Evolutionary conservation across 1,284 basidiomycete genomes (phyloP).

Genomic region (Ceratobasidium sp.): DNA sequence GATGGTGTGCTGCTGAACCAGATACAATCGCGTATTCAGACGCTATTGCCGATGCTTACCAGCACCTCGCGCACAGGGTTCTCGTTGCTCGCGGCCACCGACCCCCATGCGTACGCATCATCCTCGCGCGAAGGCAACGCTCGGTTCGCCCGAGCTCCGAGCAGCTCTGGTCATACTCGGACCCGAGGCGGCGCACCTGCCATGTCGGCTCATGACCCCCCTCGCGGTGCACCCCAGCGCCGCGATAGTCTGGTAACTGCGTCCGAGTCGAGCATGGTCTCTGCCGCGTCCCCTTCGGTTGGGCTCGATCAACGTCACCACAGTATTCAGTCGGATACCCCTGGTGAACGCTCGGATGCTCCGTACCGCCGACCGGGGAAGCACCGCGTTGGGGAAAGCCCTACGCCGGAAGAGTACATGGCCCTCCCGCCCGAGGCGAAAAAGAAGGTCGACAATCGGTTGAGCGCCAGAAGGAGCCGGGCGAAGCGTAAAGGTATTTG

Average conservation of each 20-base stretch:
- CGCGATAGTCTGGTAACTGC: conserved; percentile 31
- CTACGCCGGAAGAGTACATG: conserved; percentile 41
- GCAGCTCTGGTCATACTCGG: conserved; percentile 18
- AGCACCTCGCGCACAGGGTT: conserved; percentile 42
- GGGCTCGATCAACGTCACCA: conserved; percentile 26
- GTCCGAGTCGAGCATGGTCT: conserved; percentile 35
- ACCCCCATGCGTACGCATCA: neutral
- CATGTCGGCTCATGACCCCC: conserved; percentile 1
- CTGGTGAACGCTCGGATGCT: neutral
- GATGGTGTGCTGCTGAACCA: conserved; percentile 33
- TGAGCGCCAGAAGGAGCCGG: conserved; percentile 39
- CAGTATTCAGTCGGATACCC: conserved; percentile 11
- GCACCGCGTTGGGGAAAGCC: conserved; percentile 40
- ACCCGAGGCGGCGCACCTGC: conserved; percentile 16
- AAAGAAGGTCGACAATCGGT: conserved; percentile 42
- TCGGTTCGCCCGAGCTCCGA: conserved; percentile 38
- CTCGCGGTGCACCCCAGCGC: conserved; percentile 27
- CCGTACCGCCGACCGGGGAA: conserved; percentile 38
- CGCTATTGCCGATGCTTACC: conserved; percentile 40
- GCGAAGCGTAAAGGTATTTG: conserved; percentile 44
- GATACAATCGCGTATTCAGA: conserved; percentile 40
- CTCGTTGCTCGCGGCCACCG: neutral
- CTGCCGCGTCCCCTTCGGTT: conserved; percentile 15
- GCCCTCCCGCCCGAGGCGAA: conserved; percentile 40
- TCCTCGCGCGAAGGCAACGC: conserved; percentile 28